Evolutionary conservation across 257 asterid species (phyloP).

Genomic region (Solanum pennellii): DNA sequence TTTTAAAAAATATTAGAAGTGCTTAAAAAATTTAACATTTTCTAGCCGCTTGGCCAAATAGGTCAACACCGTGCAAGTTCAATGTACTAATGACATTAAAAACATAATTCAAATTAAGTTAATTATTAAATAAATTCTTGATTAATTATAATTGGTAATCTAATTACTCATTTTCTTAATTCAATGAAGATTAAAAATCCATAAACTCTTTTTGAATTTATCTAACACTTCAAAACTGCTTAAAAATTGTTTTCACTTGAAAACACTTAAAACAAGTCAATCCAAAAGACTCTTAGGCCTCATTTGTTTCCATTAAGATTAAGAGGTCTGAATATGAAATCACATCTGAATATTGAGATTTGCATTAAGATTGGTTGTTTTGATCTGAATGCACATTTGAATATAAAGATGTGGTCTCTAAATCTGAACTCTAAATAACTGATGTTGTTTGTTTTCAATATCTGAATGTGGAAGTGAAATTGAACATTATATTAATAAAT

Average conservation of each 20-base stretch:
- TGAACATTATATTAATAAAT: too few species aligned
- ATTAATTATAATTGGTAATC: neutral
- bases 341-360: too few species aligned
- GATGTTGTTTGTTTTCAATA: too few species aligned
- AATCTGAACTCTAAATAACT: too few species aligned
- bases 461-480: too few species aligned
- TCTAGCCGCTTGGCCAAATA: neutral
- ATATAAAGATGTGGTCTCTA: too few species aligned
- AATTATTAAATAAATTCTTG: neutral
- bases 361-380: too few species aligned
- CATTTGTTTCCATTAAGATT: too few species aligned
- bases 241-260: too few species aligned
- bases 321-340: too few species aligned
- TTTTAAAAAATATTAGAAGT: neutral
- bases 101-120: neutral
- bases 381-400: too few species aligned
- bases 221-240: neutral
- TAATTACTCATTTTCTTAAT: neutral
- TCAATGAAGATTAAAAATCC: neutral
- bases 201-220: neutral
- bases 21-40: neutral
- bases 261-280: neutral
- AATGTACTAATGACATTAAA: neutral
- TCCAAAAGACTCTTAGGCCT: too few species aligned
- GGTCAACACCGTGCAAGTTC: neutral